Evolutionary conservation across 2,329 filamentous ascomycete species (phyloP).

Genomic region (Microcyclosporella mali): DNA sequence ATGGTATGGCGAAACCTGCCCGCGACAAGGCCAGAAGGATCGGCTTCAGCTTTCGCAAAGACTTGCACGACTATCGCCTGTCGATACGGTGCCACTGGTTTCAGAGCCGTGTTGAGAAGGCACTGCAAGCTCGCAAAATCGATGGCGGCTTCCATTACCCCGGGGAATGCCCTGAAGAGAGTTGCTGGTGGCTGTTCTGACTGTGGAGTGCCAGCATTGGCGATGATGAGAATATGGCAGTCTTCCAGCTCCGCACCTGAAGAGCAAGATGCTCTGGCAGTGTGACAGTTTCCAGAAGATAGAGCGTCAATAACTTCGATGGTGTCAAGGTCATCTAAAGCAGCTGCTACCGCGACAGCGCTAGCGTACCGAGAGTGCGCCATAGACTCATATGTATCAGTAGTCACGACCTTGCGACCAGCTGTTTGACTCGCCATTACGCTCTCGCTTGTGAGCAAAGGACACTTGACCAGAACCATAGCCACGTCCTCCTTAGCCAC

Average conservation of each 20-base stretch:
- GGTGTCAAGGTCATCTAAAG: neutral
- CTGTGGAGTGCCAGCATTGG: neutral
- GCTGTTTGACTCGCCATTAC: constrained; percentile 1
- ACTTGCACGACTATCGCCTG: constrained; percentile 3
- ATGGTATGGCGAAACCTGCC: constrained; percentile 7
- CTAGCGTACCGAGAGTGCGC: constrained; percentile 6
- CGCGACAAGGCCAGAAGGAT: constrained; percentile 6
- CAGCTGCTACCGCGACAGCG: constrained; percentile 5
- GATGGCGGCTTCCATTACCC: constrained; percentile 5
- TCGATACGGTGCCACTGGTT: constrained; percentile 2
- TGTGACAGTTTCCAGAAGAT: constrained; percentile 2
- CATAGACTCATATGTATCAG: constrained; percentile 10
- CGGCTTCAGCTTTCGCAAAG: constrained; percentile 10
- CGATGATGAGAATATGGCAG: constrained; percentile 8
- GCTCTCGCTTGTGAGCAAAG: constrained; percentile 7
- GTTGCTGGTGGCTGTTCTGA: neutral
- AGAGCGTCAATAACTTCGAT: neutral
- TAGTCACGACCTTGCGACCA: constrained; percentile 2
- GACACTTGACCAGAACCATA: constrained; percentile 8
- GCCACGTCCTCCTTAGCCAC: constrained; percentile 4
- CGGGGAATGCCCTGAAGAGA: neutral
- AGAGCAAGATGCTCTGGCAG: constrained; percentile 6
- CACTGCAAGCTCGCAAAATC: constrained; percentile 2
- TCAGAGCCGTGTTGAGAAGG: neutral
- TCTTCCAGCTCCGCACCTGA: constrained; percentile 8